Evolutionary conservation across 2,329 filamentous ascomycete species (phyloP), one percentile per base, ranked within the genome.

Genomic region (Aplosporella prunicola): DNA sequence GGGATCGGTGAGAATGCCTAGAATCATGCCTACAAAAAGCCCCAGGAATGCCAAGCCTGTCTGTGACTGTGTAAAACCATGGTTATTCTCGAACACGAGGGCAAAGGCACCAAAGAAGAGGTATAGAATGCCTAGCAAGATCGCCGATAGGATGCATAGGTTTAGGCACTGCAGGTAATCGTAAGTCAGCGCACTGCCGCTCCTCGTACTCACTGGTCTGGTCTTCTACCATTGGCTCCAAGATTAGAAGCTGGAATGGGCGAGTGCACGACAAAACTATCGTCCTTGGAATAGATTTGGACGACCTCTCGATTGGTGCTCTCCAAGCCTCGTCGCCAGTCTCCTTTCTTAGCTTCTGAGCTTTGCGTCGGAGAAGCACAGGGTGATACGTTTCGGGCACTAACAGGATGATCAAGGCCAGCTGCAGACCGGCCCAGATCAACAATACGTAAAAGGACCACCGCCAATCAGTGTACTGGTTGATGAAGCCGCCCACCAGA

Each of bases 91-190:
- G 52, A 94, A 94, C 11, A 94, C 78, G 29, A 93, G 65, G 5
- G 81, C 74, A 51, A 94, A 93, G 0, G 87, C 86, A 14, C 86
- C 86, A 56, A 93, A 93, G 66, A 93, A 93, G 25, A 94, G 74
- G 55, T 94, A 94, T 2, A 94, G 64, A 29, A 93, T 81, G 5
- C 87, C 88, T 6, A 94, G 68, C n/a, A 94, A 66, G 37, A 95
- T 75, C 25, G 86, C 85, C 1, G 83, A 84, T 49, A 88, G 82
- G 15, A 91, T 62, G 58, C 86, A 91, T 17, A 95, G 75, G 47
- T 78, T 77, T 40, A 91, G 66, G 42, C 80, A 83, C 57, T 62
- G 41, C 13, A 29, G 31, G 43, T 20, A 14, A 10, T 15, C 17
- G 25, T 25, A 28, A 22, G 20, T 34, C 23, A 34, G 32, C 32